Conservation (phyloP, 2,329 filamentous ascomycete genomes). For the Colletotrichum chlorophyti region DNA sequence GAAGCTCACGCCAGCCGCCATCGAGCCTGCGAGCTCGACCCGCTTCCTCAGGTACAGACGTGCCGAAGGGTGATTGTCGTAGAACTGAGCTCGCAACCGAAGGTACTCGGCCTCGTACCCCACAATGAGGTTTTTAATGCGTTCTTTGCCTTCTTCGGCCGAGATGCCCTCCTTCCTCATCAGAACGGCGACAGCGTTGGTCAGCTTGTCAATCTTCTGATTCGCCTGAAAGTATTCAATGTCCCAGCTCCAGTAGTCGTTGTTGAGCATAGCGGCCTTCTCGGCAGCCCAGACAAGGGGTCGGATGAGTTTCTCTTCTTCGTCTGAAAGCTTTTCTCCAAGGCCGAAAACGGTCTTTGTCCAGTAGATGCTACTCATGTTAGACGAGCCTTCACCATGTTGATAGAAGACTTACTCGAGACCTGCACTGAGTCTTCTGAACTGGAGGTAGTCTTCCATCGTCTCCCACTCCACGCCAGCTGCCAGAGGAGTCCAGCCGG, state of each 20-base stretch:
- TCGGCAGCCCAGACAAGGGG: background rate
- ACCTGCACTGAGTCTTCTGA: background rate
- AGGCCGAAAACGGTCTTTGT: background rate
- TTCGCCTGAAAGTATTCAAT: background rate
- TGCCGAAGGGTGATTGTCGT: background rate
- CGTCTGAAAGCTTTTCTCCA: background rate
- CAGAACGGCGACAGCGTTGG: background rate
- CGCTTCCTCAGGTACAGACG: background rate
- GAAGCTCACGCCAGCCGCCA: slow-evolving; percentile 1
- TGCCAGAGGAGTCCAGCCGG: background rate
- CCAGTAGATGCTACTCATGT: background rate
- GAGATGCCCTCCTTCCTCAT: background rate
- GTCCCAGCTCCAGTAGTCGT: slow-evolving; percentile 1
- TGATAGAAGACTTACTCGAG: background rate
- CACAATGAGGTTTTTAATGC: background rate
- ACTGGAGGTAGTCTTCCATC: slow-evolving; percentile 3
- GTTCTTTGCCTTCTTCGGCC: background rate
- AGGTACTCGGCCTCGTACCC: background rate
- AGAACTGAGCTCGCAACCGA: background rate
- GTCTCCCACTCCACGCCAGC: background rate
- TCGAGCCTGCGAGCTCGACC: slow-evolving; percentile 3
- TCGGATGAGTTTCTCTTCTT: background rate
- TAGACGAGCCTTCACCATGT: too few relatives aligned
- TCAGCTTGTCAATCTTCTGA: background rate
- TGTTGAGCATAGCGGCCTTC: background rate